Evolutionary conservation across 2,329 filamentous ascomycete species (phyloP), one percentile per base, ranked within the genome.

Genomic region (Pseudogymnoascus destructans): DNA sequence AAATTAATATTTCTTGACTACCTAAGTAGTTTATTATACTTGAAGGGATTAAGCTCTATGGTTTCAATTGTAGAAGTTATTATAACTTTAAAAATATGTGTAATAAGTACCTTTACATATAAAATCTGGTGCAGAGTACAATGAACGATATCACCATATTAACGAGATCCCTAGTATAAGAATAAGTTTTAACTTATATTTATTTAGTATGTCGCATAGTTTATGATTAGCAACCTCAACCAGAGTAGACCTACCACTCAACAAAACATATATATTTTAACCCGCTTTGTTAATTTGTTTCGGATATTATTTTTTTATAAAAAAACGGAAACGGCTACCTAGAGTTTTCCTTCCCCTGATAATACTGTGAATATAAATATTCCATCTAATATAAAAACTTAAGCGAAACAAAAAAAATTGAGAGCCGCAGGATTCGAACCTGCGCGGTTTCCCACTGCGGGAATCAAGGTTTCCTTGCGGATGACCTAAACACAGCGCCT

Each of bases 401-500:
- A 23, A 35, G 19, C 19, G 35, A 56, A 33, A 8, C 23, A 60
- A 63, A 64, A 58, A 49, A 59, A 58, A 15, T 60, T 75, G 74
- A 72, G 69, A 72, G 70, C 73, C 68, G 74, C 69, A 73, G 73
- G 75, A 73, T 75, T 77, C 74, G 75, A 77, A 77, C 75, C 73
- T 73, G 69, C 74, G 75, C 73, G 73, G 71, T 69, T 70, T 70
- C 67, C 63, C 64, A 72, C 66, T 69, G 69, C 70, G 69, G 70
- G 63, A 64, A 58, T 61, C 58, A 64, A 58, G 58, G 59, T 63
- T 61, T 60, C 57, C 60, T 62, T 61, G 23, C 55, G 58, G 63
- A 68, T 25, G 13, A 64, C 75, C 75, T 77, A 77, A 77, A 77
- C 74, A 75, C 74, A 75, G 73, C 75, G 75, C 75, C 75, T 76